phyloP scores from a whole-genome alignment of 148 eudicot species.

The Rhododendron kiyosumense region DNA sequence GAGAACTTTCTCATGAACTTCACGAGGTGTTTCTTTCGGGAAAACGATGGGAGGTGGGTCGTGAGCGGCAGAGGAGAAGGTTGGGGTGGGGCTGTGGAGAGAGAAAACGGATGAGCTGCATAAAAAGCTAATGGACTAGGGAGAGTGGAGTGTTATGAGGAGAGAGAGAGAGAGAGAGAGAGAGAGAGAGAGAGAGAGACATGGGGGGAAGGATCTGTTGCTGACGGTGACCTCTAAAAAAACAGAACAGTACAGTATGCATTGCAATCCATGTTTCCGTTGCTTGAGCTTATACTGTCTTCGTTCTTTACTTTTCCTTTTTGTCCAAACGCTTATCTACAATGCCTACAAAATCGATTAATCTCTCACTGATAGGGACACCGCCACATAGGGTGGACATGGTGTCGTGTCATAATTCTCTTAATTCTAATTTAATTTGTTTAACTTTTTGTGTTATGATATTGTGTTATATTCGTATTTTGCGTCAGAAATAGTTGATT shows the following conservation, averaged over 20 bases:
- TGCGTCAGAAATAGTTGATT: no score
- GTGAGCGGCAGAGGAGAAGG: neutral
- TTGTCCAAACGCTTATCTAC: neutral
- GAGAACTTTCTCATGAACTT: conserved; percentile 16
- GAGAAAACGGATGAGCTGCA: neutral
- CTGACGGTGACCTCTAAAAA: neutral
- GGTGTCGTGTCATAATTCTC: no score
- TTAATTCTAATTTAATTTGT: no score
- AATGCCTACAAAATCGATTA: no score
- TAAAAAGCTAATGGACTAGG: neutral
- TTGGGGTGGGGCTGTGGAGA: neutral
- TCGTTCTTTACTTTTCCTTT: no score
- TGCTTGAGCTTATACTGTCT: neutral
- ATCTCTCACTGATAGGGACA: no score
- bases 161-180: no score
- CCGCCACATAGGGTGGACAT: no score
- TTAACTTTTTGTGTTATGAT: no score
- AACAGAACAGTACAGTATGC: neutral
- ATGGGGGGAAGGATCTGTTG: neutral
- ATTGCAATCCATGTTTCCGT: neutral
- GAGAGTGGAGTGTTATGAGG: neutral
- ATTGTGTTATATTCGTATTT: no score
- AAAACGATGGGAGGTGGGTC: conserved; percentile 6
- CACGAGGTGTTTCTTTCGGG: conserved; percentile 6
- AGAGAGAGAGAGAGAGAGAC: neutral